Conservation (phyloP, 108 stramenopile genomes). For the Stephanodiscus triporus region DNA sequence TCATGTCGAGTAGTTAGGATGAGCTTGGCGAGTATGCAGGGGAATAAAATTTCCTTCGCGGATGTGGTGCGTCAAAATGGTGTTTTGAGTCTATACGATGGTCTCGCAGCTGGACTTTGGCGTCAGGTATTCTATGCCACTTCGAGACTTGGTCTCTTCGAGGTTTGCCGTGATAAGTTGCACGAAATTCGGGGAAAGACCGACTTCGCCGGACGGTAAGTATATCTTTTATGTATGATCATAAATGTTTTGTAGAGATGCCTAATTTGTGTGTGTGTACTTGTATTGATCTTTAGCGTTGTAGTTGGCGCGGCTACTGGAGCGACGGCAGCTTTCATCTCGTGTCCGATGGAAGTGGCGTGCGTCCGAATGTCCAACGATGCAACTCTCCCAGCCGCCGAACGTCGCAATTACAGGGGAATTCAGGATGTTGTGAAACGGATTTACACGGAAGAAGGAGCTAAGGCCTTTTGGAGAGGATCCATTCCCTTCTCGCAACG, state of each 20-base stretch:
- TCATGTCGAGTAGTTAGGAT: constrained; percentile 62
- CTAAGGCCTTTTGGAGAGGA: constrained; percentile 90
- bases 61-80: constrained; percentile 69
- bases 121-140: constrained; percentile 94
- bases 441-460: constrained; percentile 85
- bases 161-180: constrained; percentile 84
- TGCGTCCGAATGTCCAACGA: constrained; percentile 94
- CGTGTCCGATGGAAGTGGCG: constrained; percentile 95
- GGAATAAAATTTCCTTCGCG: constrained; percentile 64
- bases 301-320: constrained; percentile 83
- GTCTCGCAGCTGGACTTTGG: constrained; percentile 82
- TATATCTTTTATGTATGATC: background rate
- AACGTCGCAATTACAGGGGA: constrained; percentile 86
- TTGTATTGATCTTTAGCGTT: constrained; percentile 52
- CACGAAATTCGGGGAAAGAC: constrained; percentile 89
- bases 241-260: background rate
- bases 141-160: constrained; percentile 90
- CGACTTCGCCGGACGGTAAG: constrained; percentile 85
- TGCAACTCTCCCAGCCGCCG: constrained; percentile 70
- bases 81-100: constrained; percentile 84
- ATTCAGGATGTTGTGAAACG: constrained; percentile 78
- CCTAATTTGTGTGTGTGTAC: background rate
- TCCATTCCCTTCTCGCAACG: constrained; percentile 87
- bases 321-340: constrained; percentile 88
- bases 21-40: constrained; percentile 79